phyloP scores from a whole-genome alignment of 1,139 yeast genomes.

The Hemisphaericaspora subhashii region DNA sequence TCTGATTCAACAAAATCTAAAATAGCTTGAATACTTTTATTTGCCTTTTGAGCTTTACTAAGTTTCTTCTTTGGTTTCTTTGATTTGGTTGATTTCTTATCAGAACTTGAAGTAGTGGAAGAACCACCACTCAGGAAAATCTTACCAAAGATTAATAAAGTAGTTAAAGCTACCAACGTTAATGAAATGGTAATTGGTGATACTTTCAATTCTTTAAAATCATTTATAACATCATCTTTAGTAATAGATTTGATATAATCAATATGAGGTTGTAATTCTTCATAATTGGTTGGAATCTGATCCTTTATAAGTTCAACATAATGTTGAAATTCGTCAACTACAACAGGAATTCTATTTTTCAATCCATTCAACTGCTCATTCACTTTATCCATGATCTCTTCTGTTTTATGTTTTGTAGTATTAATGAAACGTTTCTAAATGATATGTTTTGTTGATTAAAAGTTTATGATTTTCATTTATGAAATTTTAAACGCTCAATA shows the following conservation, averaged over 20 bases:
- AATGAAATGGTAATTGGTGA: conserved; percentile 39
- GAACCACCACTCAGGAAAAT: conserved; percentile 20
- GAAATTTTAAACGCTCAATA: neutral
- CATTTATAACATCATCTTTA: conserved; percentile 28
- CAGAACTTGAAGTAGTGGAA: conserved; percentile 7
- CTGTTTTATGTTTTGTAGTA: neutral
- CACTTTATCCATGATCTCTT: conserved; percentile 11
- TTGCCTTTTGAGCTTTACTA: conserved; percentile 45
- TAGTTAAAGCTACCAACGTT: conserved; percentile 31
- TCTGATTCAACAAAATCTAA: conserved; percentile 43
- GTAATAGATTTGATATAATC: conserved; percentile 13
- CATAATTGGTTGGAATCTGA: conserved; percentile 10
- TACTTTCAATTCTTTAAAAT: conserved; percentile 28
- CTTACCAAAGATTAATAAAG: conserved; percentile 22
- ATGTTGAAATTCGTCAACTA: conserved; percentile 13
- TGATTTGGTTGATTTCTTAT: conserved; percentile 13
- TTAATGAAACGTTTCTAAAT: too few relatives aligned
- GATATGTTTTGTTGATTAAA: neutral
- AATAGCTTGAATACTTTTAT: conserved; percentile 39
- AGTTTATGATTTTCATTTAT: neutral
- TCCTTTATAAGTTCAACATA: conserved; percentile 13
- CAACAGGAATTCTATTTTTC: conserved; percentile 13
- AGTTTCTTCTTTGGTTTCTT: conserved; percentile 38
- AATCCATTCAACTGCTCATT: conserved; percentile 13
- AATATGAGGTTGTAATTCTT: conserved; percentile 11